A percentile compares a stretch with the other conserved stretches of the same genome.
Evolutionary conservation across 1,284 basidiomycete genomes (phyloP).

Genomic region (Cutaneotrichosporon daszewskae): DNA sequence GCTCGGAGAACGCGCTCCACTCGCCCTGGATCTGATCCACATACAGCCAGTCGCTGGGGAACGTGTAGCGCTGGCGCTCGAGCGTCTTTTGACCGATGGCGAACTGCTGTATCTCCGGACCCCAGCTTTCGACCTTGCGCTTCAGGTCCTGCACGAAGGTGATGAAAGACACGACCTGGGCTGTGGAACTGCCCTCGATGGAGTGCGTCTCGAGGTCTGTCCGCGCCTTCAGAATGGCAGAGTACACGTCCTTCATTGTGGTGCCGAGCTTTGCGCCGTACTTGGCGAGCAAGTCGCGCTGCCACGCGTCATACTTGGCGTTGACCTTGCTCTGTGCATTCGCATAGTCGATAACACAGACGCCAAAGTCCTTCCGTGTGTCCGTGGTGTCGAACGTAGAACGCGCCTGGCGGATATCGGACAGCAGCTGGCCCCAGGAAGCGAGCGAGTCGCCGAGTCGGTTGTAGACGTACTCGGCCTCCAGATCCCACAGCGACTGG

Average conservation of each 20-base stretch:
- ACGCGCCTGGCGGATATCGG: constrained; percentile 92
- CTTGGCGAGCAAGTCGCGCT: constrained; percentile 83
- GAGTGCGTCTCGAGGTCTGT: constrained; percentile 89
- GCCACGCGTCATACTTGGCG: constrained; percentile 97
- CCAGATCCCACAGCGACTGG: constrained; percentile 97
- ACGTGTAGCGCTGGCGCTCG: constrained; percentile 93
- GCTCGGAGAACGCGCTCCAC: constrained; percentile 98
- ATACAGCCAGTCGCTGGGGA: constrained; percentile 95
- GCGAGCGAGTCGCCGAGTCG: constrained; percentile 87
- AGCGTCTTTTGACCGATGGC: constrained; percentile 92
- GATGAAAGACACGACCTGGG: constrained; percentile 96
- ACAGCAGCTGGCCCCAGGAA: constrained; percentile 90
- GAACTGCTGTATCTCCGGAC: constrained; percentile 92
- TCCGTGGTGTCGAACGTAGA: constrained; percentile 96
- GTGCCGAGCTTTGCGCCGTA: constrained; percentile 89
- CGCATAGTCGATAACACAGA: constrained; percentile 93
- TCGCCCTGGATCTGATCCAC: constrained; percentile 95
- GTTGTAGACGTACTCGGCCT: constrained; percentile 89
- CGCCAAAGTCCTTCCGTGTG: constrained; percentile 83
- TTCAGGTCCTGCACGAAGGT: constrained; percentile 99
- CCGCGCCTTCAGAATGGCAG: constrained; percentile 81
- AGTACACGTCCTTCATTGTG: constrained; percentile 95
- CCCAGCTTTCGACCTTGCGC: constrained; percentile 93
- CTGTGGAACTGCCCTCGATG: constrained; percentile 66
- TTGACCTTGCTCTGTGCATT: constrained; percentile 96